Base-by-base conservation (phyloP, 2,329 filamentous ascomycete species). In the Xylogone sp. region DNA sequence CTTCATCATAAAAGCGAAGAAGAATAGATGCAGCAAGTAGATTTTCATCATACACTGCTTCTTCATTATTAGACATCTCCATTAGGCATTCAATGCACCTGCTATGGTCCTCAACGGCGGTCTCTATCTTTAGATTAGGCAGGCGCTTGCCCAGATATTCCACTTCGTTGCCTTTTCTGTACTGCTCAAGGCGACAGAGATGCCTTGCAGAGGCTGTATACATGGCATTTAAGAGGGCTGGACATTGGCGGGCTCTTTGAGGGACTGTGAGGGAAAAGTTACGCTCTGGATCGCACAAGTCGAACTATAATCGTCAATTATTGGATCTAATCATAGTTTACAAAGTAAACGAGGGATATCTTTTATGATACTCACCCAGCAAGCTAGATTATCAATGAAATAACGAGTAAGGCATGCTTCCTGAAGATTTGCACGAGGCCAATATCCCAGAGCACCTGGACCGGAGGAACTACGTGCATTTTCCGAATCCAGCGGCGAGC, bases 211-310 rank as follows among this genome's bases (percentile, higher is more conserved):
- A 68, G 5, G 65, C 67, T 20, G 70, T 69, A 31, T 50, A 68
- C 56, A 62, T 61, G 6, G 59, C 58, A 42, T 56, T 53, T 16
- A 61, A 53, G 18, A 77, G 57, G 18, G 73, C 65, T 0, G 71
- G 68, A 39, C 69, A 72, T 21, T 64, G 57, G 2, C 67, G 65
- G 6, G 71, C 72, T 47, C 71, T 59, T 31, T 69, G 66, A 2
- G 72, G 72, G 2, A 75, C 69, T 20, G 71, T 67, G 13, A 65
- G 65, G 2, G 64, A 66, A 54, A 75, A 75, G 57, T 73, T 69
- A 5, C 66, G 64, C 24, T 68, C 62, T 10, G 64, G 65, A 42
- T 75, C 72, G 52, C 71, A 74, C 3, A 71, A 60, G 53, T 75
- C 72, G 53, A 74, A 69, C 69, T 69, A 31, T 21, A 39, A 39